Evolutionary conservation across 768 basidiomycete species (phyloP), one percentile per base, ranked within the genome.

Genomic region (Russula abietina): DNA sequence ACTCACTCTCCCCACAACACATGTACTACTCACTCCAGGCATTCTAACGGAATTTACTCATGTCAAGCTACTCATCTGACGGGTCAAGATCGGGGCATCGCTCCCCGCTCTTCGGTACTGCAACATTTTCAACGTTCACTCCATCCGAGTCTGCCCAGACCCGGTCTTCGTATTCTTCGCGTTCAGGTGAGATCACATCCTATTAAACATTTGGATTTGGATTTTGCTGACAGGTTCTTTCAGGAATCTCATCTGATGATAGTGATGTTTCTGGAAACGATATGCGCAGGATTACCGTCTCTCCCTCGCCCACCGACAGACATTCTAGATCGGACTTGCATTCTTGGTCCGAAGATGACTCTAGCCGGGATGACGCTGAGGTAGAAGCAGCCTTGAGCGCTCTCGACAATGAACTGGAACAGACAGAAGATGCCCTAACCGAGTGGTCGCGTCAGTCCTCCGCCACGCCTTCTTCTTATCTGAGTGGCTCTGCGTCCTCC

Each of bases 301-400:
- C 70, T 17, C 70, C 70, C 26, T 69, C 69, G 16, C 65, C 64
- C 10, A 55, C 53, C 36, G 14, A 14, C 49, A 50, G 65, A 8
- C 43, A 38, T 39, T 55, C 55, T 48, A n/a, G 55, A 49, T 57
- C 59, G 32, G 63, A 70, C 30, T 63, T 68, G 33, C 62, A 60
- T 55, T 61, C 69, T 61, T 81, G 88, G 68, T 80, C 84, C 46
- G 89, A 81, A 62, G 80, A 79, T 65, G 71, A 81, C 64, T 82
- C 81, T 1, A 59, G 78, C 22, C 73, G 73, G 67, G 80, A 81
- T 55, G 71, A 70, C 11, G 77, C 73, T 9, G 79, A 90, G 71
- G 87, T 91, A 19, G 87, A 90, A 71, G 83, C 82, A 22, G 79
- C 83, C 17, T 79, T 91, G 53, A 84, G 78, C 50, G 79, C 81